Evolutionary conservation across 2,329 filamentous ascomycete genomes (phyloP).

Genomic region (Pseudocercospora eumusae): DNA sequence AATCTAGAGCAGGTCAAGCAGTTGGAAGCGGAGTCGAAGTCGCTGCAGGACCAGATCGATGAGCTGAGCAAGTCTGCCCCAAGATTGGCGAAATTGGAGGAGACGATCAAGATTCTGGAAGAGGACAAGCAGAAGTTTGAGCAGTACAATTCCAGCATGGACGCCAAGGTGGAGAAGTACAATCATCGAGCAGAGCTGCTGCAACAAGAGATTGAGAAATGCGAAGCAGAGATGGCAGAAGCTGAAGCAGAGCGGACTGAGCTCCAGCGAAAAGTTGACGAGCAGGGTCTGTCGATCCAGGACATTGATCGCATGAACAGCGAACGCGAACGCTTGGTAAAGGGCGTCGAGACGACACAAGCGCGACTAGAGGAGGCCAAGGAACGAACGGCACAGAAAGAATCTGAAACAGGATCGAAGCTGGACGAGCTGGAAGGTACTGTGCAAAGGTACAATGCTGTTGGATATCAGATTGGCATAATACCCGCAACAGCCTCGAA

Average conservation of each 20-base stretch:
- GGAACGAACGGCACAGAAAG: constrained; percentile 78
- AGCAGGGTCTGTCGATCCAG: constrained; percentile 91
- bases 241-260: constrained; percentile 78
- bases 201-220: constrained; percentile 82
- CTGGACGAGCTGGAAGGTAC: constrained; percentile 90
- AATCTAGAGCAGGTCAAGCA: constrained; percentile 81
- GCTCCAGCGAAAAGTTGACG: constrained; percentile 84
- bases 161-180: constrained; percentile 86
- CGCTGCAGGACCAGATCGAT: constrained; percentile 80
- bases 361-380: constrained; percentile 82
- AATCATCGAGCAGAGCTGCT: constrained; percentile 76
- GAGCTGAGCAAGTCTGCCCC: constrained; percentile 85
- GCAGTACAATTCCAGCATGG: constrained; percentile 83
- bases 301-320: constrained; percentile 99
- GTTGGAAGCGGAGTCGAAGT: constrained; percentile 81
- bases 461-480: constrained; percentile 89
- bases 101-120: constrained; percentile 89
- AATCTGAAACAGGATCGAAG: constrained; percentile 79
- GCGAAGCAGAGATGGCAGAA: constrained; percentile 71
- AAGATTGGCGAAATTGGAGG: constrained; percentile 79
- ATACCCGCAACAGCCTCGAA: constrained; percentile 84
- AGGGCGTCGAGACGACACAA: constrained; percentile 75
- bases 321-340: constrained; percentile 90
- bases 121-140: constrained; percentile 95
- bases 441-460: constrained; percentile 88